A percentile compares a stretch with the other conserved stretches of the same genome.
These are phyloP conservation scores for Delonix regia DNA, from an alignment of 306 rosid species.

Conservation along the genomic window DNA sequence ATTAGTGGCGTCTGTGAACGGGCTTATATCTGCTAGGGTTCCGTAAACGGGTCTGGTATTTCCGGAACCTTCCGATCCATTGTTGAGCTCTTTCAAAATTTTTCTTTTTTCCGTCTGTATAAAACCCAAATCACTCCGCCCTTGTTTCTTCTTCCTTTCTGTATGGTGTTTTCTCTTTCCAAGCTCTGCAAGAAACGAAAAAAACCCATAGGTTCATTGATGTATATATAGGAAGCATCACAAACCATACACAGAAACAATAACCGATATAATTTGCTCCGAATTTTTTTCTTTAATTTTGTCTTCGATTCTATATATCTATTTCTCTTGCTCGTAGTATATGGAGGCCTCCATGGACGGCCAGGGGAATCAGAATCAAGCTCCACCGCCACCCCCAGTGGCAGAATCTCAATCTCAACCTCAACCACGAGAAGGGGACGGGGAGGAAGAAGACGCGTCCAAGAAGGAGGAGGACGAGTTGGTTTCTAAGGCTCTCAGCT, in stretches of 20 bases:
- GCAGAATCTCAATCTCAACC: constrained; percentile 47
- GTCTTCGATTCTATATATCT: neutral
- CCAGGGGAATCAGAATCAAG: constrained; percentile 47
- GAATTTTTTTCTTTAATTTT: neutral
- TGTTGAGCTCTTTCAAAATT: neutral
- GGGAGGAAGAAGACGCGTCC: constrained; percentile 69
- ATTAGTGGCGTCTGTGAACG: neutral
- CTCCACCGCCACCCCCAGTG: constrained; percentile 38
- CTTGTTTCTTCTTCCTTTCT: neutral
- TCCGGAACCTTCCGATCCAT: constrained; percentile 35
- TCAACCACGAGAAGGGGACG: constrained; percentile 37
- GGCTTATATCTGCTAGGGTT: constrained; percentile 41
- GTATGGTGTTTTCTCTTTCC: neutral
- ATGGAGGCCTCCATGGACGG: constrained; percentile 63
- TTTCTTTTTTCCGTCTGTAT: neutral
- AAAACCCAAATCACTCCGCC: neutral
- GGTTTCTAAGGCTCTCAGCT: constrained; percentile 69
- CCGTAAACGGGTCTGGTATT: constrained; percentile 41
- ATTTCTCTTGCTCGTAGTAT: neutral
- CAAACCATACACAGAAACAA: neutral
- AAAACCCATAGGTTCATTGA: neutral
- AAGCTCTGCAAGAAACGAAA: constrained; percentile 22
- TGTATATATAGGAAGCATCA: neutral
- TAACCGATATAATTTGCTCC: neutral
- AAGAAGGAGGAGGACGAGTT: constrained; percentile 83